Conservation (phyloP, 2,329 filamentous ascomycete genomes). For the Epichloe sylvatica region DNA sequence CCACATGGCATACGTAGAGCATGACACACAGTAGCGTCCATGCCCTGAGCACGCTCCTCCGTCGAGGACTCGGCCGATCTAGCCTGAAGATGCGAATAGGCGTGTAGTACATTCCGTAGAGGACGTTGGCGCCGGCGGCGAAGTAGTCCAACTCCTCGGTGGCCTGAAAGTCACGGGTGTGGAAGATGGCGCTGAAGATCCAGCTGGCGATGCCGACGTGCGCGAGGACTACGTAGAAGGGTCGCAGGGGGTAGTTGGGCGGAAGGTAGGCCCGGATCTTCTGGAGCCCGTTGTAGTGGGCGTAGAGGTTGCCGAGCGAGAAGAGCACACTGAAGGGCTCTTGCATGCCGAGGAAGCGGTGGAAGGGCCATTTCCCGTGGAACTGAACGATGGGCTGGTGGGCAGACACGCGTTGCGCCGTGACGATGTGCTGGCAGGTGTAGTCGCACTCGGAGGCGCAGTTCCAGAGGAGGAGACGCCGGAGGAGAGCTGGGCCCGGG, state of each 20-base stretch:
- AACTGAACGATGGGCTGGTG: slow-evolving; percentile 70
- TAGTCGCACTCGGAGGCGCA: slow-evolving; percentile 95
- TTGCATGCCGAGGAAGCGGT: slow-evolving; percentile 80
- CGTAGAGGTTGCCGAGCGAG: slow-evolving; percentile 79
- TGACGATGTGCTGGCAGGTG: slow-evolving; percentile 89
- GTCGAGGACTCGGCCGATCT: slow-evolving; percentile 39
- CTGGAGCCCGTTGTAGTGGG: slow-evolving; percentile 64
- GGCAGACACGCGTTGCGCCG: slow-evolving; percentile 51
- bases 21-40: slow-evolving; percentile 64
- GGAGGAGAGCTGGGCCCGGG: slow-evolving; percentile 53
- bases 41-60: slow-evolving; percentile 42
- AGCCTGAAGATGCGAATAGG: slow-evolving; percentile 71
- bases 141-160: slow-evolving; percentile 98
- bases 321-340: slow-evolving; percentile 91
- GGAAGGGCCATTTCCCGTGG: slow-evolving; percentile 98
- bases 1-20: slow-evolving; percentile 64
- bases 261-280: slow-evolving; percentile 60
- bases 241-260: slow-evolving; percentile 56
- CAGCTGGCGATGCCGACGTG: slow-evolving; percentile 73
- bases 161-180: slow-evolving; percentile 68
- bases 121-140: slow-evolving; percentile 72
- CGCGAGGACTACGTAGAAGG: slow-evolving; percentile 69
- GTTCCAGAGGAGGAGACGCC: slow-evolving; percentile 79
- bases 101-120: slow-evolving; percentile 84
- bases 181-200: slow-evolving; percentile 83